Evolutionary conservation across 2,329 filamentous ascomycete species (phyloP).

Genomic region (Pseudogymnoascus sp.): DNA sequence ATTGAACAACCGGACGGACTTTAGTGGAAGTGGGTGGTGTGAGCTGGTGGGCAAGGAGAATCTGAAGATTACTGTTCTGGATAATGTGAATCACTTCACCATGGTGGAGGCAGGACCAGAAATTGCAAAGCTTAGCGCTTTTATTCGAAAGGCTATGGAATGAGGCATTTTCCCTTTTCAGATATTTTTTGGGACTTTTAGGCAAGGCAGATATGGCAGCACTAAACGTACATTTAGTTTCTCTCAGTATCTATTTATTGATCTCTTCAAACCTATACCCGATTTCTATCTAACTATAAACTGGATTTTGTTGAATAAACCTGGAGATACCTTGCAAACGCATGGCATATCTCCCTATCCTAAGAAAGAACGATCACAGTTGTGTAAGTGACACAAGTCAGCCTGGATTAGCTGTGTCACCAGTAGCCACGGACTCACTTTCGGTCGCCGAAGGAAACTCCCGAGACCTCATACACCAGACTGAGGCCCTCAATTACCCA

Average conservation of each 20-base stretch:
- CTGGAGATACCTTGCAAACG: neutral
- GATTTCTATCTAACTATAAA: neutral
- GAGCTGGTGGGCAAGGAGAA: constrained; percentile 6
- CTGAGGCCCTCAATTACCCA: too few relatives aligned
- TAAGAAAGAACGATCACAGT: neutral
- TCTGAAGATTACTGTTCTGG: neutral
- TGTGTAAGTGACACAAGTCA: neutral
- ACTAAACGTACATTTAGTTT: neutral
- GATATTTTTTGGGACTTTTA: neutral
- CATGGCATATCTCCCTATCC: too few relatives aligned
- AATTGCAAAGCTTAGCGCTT: neutral
- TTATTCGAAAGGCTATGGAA: neutral
- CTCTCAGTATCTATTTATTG: neutral
- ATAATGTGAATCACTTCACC: constrained; percentile 12
- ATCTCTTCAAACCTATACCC: neutral
- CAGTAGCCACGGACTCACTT: neutral
- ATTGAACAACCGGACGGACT: constrained; percentile 11
- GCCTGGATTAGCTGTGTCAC: neutral
- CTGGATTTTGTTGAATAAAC: neutral
- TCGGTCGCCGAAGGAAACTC: neutral
- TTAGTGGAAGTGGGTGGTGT: constrained; percentile 10
- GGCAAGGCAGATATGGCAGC: neutral
- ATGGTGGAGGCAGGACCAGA: constrained; percentile 10
- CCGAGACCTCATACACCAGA: neutral
- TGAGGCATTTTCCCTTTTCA: neutral